A percentile compares a stretch with the other conserved stretches of the same genome.
Evolutionary conservation across 2,329 filamentous ascomycete species (phyloP).

Genomic region (Hypoxylon rubiginosum): DNA sequence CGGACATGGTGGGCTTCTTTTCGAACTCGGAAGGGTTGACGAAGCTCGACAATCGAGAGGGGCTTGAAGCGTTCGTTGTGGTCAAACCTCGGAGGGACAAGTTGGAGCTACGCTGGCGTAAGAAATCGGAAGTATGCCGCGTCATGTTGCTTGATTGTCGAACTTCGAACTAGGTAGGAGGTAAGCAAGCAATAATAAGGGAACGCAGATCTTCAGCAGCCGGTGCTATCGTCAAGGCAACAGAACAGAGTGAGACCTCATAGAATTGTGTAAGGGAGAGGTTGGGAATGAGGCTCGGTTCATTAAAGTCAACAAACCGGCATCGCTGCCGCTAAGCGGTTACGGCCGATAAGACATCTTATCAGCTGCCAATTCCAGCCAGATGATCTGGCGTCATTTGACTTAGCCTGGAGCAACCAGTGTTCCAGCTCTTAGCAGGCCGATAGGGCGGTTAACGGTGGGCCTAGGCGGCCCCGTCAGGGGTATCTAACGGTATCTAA

Average conservation of each 20-base stretch:
- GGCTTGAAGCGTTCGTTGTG: slow-evolving; percentile 48
- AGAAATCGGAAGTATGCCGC: slow-evolving; percentile 59
- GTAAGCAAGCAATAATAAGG: not conserved
- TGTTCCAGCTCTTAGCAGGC: not conserved
- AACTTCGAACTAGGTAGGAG: not conserved
- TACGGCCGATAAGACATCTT: slow-evolving; percentile 34
- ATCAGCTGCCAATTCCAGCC: slow-evolving; percentile 32
- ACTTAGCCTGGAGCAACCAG: not conserved
- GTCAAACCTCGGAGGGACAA: slow-evolving; percentile 61
- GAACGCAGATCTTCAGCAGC: not conserved
- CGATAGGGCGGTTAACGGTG: not conserved
- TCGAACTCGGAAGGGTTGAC: slow-evolving; percentile 48
- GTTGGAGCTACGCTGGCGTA: slow-evolving; percentile 60
- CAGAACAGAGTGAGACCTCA: slow-evolving; percentile 4
- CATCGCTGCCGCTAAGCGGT: slow-evolving; percentile 21
- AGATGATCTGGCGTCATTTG: slow-evolving; percentile 27
- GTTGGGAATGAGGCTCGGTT: slow-evolving; percentile 16
- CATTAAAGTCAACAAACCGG: slow-evolving; percentile 30
- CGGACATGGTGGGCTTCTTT: slow-evolving; percentile 39
- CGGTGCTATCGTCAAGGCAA: slow-evolving; percentile 4
- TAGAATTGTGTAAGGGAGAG: slow-evolving; percentile 16
- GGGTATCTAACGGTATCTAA: no score
- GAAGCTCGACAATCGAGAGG: slow-evolving; percentile 49
- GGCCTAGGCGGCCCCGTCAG: not conserved
- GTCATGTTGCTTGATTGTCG: slow-evolving; percentile 55